Evolutionary conservation across 2,329 filamentous ascomycete species (phyloP), one percentile per base, ranked within the genome.

Genomic region (Sclerotinia subarctica): DNA sequence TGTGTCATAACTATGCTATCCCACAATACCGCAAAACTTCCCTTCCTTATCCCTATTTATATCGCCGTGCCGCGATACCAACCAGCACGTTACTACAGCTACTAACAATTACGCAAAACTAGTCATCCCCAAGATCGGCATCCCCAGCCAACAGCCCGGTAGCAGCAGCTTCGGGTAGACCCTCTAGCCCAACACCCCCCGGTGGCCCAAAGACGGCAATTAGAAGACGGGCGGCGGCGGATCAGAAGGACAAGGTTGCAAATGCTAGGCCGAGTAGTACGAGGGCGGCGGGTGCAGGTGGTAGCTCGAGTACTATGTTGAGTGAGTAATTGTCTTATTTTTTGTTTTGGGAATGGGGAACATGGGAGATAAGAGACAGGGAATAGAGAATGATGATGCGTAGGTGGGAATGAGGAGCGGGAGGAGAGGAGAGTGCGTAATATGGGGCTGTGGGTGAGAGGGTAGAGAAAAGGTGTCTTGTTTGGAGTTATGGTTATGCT

Each of bases 231-330:
- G 94, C 95, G 54, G 95, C 95, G 42, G 94, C 94, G 76, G 95
- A 98, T 80, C 92, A 97, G 83, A 97, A 97, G 82, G 95, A 98
- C 82, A 95, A 96, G 82, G 88, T 94, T 76, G 94, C 94, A 77
- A 99, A 96, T 90, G 91, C 88, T 73, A 87, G 95, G 75, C 95
- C 95, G 63, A 92, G 90, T 80, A 96, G 92, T 83, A 99, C 95
- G 73, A 88, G 95, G 76, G 89, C 94, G 51, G 95, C 95, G 46
- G 95, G 95, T 75, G 95, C 95, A 24, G 95, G 95, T 74, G 95
- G 95, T 73, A 97, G 93, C 79, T 96, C 91, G 81, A 96, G 93
- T 83, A 99, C 95, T 65, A 99, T 99, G 95, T 85, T 99, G 84
- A 94, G 94, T 93, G 90, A 74, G 90, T 87, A 49, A 21, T 51